A percentile compares a stretch with the other conserved stretches of the same genome.
These are phyloP conservation scores for Elsinoe arachidis DNA, from an alignment of 2,329 filamentous ascomycete species.

Conservation along the genomic window DNA sequence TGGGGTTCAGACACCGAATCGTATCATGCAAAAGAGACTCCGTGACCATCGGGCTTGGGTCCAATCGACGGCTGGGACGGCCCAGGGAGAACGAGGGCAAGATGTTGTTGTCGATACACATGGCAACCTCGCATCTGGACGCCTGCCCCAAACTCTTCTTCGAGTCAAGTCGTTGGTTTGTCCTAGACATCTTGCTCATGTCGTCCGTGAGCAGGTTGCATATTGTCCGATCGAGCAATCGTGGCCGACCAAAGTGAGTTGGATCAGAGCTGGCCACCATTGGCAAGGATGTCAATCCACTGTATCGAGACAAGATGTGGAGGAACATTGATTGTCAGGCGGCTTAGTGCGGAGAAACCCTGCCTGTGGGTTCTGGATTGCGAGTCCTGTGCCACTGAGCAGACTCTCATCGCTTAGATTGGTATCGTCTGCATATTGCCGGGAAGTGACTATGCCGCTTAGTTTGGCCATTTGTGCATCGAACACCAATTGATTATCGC, in stretches of 20 bases:
- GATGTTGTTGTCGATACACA: background rate
- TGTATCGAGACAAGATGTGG: constrained; percentile 3
- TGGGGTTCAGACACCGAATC: constrained; percentile 6
- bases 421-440: background rate
- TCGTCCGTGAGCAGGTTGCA: background rate
- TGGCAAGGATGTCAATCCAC: background rate
- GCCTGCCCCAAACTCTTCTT: background rate
- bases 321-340: constrained; percentile 2
- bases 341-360: constrained; percentile 11
- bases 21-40: background rate
- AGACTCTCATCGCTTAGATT: background rate
- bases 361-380: background rate
- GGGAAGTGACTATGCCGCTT: background rate
- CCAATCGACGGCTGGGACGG: background rate
- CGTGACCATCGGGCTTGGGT: background rate
- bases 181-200: background rate
- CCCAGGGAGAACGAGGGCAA: background rate
- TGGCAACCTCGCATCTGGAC: background rate
- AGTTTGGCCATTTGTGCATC: background rate
- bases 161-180: background rate
- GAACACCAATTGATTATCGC: background rate
- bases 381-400: background rate
- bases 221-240: background rate
- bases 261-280: background rate
- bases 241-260: background rate